Conservation (phyloP, 2,329 filamentous ascomycete genomes). For the Orbilia oligospora region DNA sequence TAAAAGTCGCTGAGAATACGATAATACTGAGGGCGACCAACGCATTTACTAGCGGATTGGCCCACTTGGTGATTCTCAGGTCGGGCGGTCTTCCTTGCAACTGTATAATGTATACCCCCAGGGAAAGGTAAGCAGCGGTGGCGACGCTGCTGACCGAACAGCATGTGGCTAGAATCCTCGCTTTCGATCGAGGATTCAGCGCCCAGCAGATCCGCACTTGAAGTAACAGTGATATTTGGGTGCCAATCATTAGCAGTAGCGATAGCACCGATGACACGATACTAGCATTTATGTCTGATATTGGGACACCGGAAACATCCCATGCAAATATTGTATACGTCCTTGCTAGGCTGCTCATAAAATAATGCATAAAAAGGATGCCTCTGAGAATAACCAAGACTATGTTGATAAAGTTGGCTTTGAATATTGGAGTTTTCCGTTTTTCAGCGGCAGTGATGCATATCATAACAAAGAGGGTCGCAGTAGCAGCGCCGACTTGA, state of each 20-base stretch:
- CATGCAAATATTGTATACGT: slow-evolving; percentile 74
- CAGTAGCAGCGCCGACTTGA: slow-evolving; percentile 78
- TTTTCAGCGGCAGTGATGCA: slow-evolving; percentile 78
- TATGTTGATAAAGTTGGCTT: slow-evolving; percentile 76
- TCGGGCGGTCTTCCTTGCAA: slow-evolving; percentile 65
- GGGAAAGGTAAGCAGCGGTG: slow-evolving; percentile 72
- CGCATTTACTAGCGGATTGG: slow-evolving; percentile 47
- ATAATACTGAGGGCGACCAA: slow-evolving; percentile 50
- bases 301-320: slow-evolving; percentile 72
- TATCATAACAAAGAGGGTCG: slow-evolving; percentile 77
- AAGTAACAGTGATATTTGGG: slow-evolving; percentile 74
- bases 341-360: slow-evolving; percentile 74
- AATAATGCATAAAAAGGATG: slow-evolving; percentile 73
- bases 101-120: slow-evolving; percentile 71
- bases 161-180: slow-evolving; percentile 70
- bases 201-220: slow-evolving; percentile 76
- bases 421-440: slow-evolving; percentile 75
- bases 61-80: slow-evolving; percentile 47
- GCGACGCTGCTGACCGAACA: slow-evolving; percentile 70
- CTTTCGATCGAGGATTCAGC: slow-evolving; percentile 58
- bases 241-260: slow-evolving; percentile 71
- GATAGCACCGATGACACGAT: slow-evolving; percentile 70
- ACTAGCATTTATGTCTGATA: slow-evolving; percentile 69
- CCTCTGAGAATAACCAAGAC: slow-evolving; percentile 74
- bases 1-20: slow-evolving; percentile 60